These are phyloP conservation scores for Hypholoma fasciculare DNA, from an alignment of 768 basidiomycete genomes.

Conservation along the genomic window DNA sequence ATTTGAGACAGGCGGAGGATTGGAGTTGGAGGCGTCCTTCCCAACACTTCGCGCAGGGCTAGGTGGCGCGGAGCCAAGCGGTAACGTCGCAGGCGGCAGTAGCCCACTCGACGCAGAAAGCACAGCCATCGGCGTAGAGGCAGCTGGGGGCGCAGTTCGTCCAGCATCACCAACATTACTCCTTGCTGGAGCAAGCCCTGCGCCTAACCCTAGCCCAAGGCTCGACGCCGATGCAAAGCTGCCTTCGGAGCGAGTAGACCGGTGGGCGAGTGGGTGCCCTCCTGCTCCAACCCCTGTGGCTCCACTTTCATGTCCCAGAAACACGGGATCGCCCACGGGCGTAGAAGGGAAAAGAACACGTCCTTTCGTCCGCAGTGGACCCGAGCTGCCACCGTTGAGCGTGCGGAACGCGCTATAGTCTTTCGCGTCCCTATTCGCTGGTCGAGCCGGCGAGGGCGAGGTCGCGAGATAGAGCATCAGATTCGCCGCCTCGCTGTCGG, in stretches of 20 bases:
- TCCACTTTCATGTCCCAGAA: slow-evolving; percentile 16
- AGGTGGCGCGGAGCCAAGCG: slow-evolving; percentile 19
- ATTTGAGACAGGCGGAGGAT: background rate
- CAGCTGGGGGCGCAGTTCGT: slow-evolving; percentile 2
- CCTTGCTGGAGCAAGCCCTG: slow-evolving; percentile 7
- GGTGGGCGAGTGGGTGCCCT: slow-evolving; percentile 7
- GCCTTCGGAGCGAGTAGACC: slow-evolving; percentile 28
- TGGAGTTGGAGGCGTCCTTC: background rate
- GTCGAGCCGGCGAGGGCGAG: slow-evolving; percentile 78
- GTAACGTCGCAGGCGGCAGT: slow-evolving; percentile 25
- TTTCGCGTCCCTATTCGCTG: slow-evolving; percentile 49
- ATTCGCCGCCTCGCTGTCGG: slow-evolving; percentile 85
- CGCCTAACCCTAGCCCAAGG: slow-evolving; percentile 33
- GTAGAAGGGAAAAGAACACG: slow-evolving; percentile 67
- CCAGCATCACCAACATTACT: background rate
- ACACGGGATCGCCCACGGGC: slow-evolving; percentile 20
- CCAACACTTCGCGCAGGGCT: slow-evolving; percentile 16
- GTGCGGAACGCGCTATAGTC: slow-evolving; percentile 59
- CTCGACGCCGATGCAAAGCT: slow-evolving; percentile 47
- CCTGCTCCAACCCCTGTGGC: background rate
- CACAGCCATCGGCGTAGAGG: slow-evolving; percentile 1
- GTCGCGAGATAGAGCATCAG: slow-evolving; percentile 84
- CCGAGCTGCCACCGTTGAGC: slow-evolving; percentile 42
- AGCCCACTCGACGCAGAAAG: slow-evolving; percentile 11
- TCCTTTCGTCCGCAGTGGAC: slow-evolving; percentile 56